Evolutionary conservation across 805 yeast species (phyloP), one percentile per base, ranked within the genome.

Genomic region (Metschnikowia kofuensis): DNA sequence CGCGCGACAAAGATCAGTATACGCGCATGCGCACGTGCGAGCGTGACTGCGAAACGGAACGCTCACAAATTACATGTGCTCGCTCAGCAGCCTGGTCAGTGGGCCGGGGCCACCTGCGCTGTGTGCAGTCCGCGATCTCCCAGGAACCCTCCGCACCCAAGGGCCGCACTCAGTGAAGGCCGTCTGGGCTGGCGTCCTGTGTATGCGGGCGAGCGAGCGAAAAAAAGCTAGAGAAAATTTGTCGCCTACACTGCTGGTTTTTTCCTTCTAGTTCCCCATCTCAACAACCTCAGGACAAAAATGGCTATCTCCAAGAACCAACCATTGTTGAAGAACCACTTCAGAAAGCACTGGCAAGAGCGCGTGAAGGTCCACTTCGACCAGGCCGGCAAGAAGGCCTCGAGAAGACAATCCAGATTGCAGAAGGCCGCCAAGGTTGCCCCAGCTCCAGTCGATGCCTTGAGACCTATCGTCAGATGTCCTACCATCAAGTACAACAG

Each of bases 301-400:
- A 72, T 77, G 91, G 99, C 98, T 79, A 90, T 94, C 85, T 79
- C 94, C 69, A 92, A 94, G 91, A 92, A 92, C 83, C 85, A 90
- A 83, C 96, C 98, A 84, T 82, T 92, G 82, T 87, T 89, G 85
- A 89, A 89, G 87, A 92, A 92, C 87, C 99, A 94, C 84, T 92
- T 92, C 96, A 87, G 97, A 85, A 92, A 92, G 89, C 92, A 92
- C 96, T 94, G 99, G 99, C 98, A 94, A 83, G 96, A 89, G 80
- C 89, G 98, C 75, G 99, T 94, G 84, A 89, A 83, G 77, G 97
- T 89, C 70, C 99, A 95, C 90, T 87, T 94, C 75, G 97, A 94
- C 92, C 99, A 94, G 84, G 97, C 99, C 73, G 99, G 99, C 77
- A 90, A 92, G 86, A 94, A 94, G 86, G 90, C 80, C 71, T 85